Percentiles rank a stretch among this genome's conserved stretches.
Evolutionary conservation across 257 asterid species (phyloP).

Genomic region (Jaltomata sinuosa): DNA sequence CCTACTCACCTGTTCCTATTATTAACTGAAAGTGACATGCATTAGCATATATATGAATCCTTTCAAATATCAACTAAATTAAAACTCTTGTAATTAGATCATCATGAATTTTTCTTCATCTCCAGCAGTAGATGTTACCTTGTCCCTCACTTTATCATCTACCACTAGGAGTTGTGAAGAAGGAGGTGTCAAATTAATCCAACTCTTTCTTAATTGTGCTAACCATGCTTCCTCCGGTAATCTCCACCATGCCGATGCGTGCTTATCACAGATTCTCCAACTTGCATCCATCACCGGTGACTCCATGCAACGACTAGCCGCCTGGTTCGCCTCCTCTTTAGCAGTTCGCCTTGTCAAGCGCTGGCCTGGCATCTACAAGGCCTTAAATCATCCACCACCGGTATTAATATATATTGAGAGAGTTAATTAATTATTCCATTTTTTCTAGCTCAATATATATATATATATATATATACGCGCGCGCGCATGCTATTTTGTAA

Average conservation of each 20-base stretch:
- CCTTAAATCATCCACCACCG: slow-evolving; percentile 9
- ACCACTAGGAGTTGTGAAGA: slow-evolving; percentile 30
- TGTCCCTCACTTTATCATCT: slow-evolving; percentile 25
- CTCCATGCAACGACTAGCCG: slow-evolving; percentile 39
- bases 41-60: neutral
- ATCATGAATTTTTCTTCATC: slow-evolving; percentile 30
- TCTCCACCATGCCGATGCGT: slow-evolving; percentile 40
- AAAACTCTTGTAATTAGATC: neutral
- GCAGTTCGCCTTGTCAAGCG: slow-evolving; percentile 42
- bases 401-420: neutral
- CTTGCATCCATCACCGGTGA: slow-evolving; percentile 38
- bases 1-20: slow-evolving; percentile 8
- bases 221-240: slow-evolving; percentile 41
- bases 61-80: neutral
- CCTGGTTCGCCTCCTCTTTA: slow-evolving; percentile 42
- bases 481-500: neutral
- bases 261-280: slow-evolving; percentile 28
- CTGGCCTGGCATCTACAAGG: slow-evolving; percentile 57
- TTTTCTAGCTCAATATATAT: neutral
- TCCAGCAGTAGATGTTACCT: slow-evolving; percentile 23
- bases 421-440: neutral
- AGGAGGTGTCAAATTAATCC: slow-evolving; percentile 30
- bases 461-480: too few species aligned
- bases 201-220: slow-evolving; percentile 39
- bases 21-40: neutral